Evolutionary conservation across 192 early-diverging fungal species (phyloP), one percentile per base, ranked within the genome.

Genomic region (Cetraspora pellucida): DNA sequence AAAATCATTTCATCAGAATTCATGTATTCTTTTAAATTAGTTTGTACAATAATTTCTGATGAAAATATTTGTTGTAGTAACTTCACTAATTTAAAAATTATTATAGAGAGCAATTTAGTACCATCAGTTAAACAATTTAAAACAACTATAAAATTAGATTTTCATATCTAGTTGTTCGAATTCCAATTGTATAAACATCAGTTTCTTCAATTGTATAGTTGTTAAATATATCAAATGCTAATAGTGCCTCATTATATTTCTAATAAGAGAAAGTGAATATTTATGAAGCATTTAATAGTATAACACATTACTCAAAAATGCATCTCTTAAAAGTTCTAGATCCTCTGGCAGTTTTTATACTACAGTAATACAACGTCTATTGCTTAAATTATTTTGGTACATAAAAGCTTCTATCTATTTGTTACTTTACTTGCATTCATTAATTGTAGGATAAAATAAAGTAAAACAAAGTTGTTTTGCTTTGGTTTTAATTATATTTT

Each of bases 191-290:
- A 10, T 23, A 1, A n/a, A 43, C 23, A 31, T 16, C 66, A 31
- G 14, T 2, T 46, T 68, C 17, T 45, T 68, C 19, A 23, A 68
- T 7, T n/a, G 66, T 68, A n/a, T 13, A 45, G 8, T 46, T 68
- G 30, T 23, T 68, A 11, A 47, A 25, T 17, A 70, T n/a, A 54
- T 70, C 68, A 70, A 70, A 70, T n/a, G 68, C 2, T 27, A 70
- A 2, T 52, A 47, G 63, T 16, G 43, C 2, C 43, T 65, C 30
- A 65, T 70, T 54, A 70, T 70, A 54, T 70, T 70, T 8, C 68
- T 47, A 70, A 70, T 70, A n/a, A 54, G 52, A 23, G 1, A 13
- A 27, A 70, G 30, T 19, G 47, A 27, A 70, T 70, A 70, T 28
- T 70, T 27, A 70, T 70, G 30, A 52, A 52, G 47, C 0, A 47